Base-by-base conservation (phyloP, 1,284 basidiomycete genomes). In the Tilletia caries region DNA sequence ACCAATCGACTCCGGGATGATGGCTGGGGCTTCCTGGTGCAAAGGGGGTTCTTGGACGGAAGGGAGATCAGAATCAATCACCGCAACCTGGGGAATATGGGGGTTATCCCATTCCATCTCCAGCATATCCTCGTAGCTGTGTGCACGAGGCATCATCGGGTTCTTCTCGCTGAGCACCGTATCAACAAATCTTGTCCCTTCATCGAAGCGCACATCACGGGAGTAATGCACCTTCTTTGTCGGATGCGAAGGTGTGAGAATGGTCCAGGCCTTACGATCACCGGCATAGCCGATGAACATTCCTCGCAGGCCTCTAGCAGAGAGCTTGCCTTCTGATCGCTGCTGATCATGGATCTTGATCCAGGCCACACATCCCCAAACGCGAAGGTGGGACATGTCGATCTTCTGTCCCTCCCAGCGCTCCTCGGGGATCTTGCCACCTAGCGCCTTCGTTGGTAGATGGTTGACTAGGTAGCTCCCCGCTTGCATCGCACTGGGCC, bases 301-400 rank as follows among this genome's bases (percentile, higher is more conserved):
- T 6, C 48, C 48, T 8, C 48, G 18, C 20, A 50, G 48, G 20
- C 48, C 48, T 4, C 48, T 4, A 27, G 5, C 48, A 6, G 48
- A 50, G 25, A 50, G 48, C 48, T 50, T 50, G 5, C 48, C 48
- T 4, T 50, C 25, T 20, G 25, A n/a, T n/a, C 48, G 18, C 25
- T 50, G 48, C 25, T 50, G 48, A 50, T 50, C 48, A 27, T 50
- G 48, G 4, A 50, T n/a, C 20, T 50, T 50, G 48, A 50, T 50
- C 48, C 48, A 50, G 20, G 48, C 48, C 4, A 50, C 48, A 18
- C 48, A 50, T 20, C 48, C 48, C 48, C 48, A 50, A 27, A 50
- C 48, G 5, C 48, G 48, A 6, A 50, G 25, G 48, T 50, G 48
- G 20, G 48, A 50, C 20, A 27, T 8, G 20, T 50, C 48, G 20